phyloP scores from a whole-genome alignment of 1,284 basidiomycete genomes.

The Ustilago esculenta region DNA sequence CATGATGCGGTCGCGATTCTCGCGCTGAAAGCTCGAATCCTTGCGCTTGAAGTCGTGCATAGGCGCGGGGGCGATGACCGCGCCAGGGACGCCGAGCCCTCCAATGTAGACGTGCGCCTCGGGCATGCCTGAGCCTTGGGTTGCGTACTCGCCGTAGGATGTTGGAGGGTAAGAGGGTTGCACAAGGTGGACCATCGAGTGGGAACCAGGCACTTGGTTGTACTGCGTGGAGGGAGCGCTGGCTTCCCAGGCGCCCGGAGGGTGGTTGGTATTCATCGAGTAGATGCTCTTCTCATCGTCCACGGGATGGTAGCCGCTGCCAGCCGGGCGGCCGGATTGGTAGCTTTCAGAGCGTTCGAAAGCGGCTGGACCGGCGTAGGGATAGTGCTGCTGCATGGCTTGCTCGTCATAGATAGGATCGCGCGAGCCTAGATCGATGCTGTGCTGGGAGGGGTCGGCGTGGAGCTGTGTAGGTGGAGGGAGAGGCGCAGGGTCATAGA shows the following conservation, averaged over 20 bases:
- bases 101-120: conserved; percentile 13
- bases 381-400: conserved; percentile 25
- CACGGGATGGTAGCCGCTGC: conserved; percentile 13
- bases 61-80: conserved; percentile 38
- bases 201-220: conserved; percentile 20
- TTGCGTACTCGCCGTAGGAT: conserved; percentile 22
- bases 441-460: conserved; percentile 19
- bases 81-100: conserved; percentile 34
- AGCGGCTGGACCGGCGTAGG: conserved; percentile 26
- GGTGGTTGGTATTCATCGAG: conserved; percentile 33
- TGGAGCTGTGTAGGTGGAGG: conserved; percentile 14
- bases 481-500: conserved; percentile 30
- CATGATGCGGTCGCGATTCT: conserved; percentile 49
- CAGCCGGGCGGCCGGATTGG: conserved; percentile 10
- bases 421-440: conserved; percentile 32
- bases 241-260: conserved; percentile 19
- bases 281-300: conserved; percentile 49
- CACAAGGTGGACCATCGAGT: conserved; percentile 32
- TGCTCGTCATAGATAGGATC: conserved; percentile 16
- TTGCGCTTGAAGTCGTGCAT: conserved; percentile 25
- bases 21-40: conserved; percentile 23
- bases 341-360: conserved; percentile 38
- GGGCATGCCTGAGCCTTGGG: conserved; percentile 21
- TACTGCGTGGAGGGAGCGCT: conserved; percentile 12
- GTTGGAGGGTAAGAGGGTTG: conserved; percentile 35